A percentile compares a stretch with the other conserved stretches of the same genome.
Evolutionary conservation across 352 stramenopile genomes (phyloP).

Genomic region (Globisporangium canariense): DNA sequence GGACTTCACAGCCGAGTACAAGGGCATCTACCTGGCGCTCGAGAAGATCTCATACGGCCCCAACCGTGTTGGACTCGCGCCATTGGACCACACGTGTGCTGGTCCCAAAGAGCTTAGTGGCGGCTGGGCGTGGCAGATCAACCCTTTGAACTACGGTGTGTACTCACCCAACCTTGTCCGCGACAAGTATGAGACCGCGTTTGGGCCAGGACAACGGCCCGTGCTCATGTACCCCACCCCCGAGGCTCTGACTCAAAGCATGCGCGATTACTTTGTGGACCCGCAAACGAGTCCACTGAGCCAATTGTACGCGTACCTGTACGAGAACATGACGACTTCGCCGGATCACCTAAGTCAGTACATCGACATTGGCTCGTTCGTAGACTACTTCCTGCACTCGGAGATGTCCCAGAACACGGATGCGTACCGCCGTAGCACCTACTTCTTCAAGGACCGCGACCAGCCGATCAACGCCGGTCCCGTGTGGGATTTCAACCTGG

Average conservation of each 20-base stretch:
- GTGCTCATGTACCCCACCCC: not conserved
- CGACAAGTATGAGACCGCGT: not conserved
- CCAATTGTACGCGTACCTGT: not conserved
- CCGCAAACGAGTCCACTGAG: not conserved
- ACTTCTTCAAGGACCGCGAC: slow-evolving; percentile 1
- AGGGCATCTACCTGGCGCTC: not conserved
- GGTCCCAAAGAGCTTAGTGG: not conserved
- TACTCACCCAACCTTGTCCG: not conserved
- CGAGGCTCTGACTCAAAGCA: not conserved
- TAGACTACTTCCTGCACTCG: not conserved
- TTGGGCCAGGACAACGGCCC: not conserved
- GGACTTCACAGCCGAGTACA: not conserved
- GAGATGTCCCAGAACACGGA: slow-evolving; percentile 3
- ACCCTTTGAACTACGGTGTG: not conserved
- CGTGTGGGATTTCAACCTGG: not conserved
- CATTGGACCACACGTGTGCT: not conserved
- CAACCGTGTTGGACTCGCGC: not conserved
- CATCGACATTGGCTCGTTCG: slow-evolving; percentile 1
- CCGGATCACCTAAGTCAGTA: not conserved
- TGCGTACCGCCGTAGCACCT: not conserved
- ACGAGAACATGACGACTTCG: not conserved
- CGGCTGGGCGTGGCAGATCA: slow-evolving; percentile 1
- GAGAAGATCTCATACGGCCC: not conserved
- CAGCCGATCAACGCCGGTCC: not conserved
- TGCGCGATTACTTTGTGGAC: not conserved